A percentile compares a stretch with the other conserved stretches of the same genome.
These are phyloP conservation scores for Berkeleyomyces basicola DNA, from an alignment of 2,329 filamentous ascomycete species.

Conservation along the genomic window DNA sequence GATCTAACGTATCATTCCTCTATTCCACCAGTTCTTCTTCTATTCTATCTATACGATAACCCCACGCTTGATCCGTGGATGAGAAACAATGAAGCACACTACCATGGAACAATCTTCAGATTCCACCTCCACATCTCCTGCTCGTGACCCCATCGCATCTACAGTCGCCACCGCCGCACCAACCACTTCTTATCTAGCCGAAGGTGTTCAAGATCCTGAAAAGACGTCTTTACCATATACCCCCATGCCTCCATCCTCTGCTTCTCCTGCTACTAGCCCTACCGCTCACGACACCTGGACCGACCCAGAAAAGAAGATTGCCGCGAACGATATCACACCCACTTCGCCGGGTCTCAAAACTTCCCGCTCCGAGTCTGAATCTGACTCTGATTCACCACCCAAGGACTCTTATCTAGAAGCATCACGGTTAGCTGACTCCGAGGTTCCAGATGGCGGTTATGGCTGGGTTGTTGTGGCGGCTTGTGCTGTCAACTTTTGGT, in stretches of 20 bases:
- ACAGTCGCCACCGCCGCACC: neutral
- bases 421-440: constrained; percentile 28
- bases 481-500: constrained; percentile 36
- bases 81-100: neutral
- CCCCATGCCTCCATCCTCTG: neutral
- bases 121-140: neutral
- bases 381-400: neutral
- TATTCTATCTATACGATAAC: neutral
- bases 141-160: neutral
- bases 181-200: neutral
- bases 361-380: constrained; percentile 1
- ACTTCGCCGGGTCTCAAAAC: neutral
- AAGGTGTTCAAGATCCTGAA: neutral
- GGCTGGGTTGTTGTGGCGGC: constrained; percentile 37
- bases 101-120: neutral
- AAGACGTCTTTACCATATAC: neutral
- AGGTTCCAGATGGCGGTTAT: constrained; percentile 37
- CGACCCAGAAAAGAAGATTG: constrained; percentile 3
- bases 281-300: neutral
- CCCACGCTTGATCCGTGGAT: neutral
- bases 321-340: neutral
- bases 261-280: neutral
- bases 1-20: no score
- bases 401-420: constrained; percentile 21
- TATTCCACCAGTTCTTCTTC: neutral